Evolutionary conservation across 2,329 filamentous ascomycete genomes (phyloP).

Genomic region (Neofusicoccum ribis): DNA sequence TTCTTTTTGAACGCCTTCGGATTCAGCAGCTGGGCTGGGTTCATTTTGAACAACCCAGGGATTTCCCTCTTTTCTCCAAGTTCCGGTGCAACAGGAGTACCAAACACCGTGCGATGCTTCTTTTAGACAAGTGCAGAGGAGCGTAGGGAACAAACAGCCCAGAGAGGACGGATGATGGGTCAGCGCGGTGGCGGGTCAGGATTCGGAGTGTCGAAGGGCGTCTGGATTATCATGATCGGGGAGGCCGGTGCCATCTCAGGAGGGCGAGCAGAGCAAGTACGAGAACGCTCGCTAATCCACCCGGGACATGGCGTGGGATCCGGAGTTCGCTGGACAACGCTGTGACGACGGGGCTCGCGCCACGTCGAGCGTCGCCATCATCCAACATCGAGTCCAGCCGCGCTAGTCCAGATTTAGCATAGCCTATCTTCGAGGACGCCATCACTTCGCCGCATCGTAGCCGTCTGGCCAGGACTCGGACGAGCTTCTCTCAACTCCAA

Average conservation of each 20-base stretch:
- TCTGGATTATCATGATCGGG: constrained; percentile 1
- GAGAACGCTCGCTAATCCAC: background rate
- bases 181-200: constrained; percentile 12
- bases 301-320: background rate
- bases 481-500: no score
- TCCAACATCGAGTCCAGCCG: background rate
- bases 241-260: background rate
- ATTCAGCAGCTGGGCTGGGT: constrained; percentile 38
- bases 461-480: no score
- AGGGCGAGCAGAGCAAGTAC: background rate
- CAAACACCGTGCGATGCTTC: background rate
- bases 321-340: background rate
- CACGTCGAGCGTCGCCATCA: background rate
- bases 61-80: background rate
- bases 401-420: background rate
- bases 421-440: background rate
- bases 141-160: background rate
- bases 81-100: background rate
- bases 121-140: background rate
- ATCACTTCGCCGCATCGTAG: background rate
- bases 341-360: background rate
- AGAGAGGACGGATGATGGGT: background rate
- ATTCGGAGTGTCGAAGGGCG: background rate
- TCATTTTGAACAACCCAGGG: constrained; percentile 26
- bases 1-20: constrained; percentile 39